Evolutionary conservation across 306 rosid genomes (phyloP), one percentile per base, ranked within the genome.

Genomic region (Castanea mollissima): DNA sequence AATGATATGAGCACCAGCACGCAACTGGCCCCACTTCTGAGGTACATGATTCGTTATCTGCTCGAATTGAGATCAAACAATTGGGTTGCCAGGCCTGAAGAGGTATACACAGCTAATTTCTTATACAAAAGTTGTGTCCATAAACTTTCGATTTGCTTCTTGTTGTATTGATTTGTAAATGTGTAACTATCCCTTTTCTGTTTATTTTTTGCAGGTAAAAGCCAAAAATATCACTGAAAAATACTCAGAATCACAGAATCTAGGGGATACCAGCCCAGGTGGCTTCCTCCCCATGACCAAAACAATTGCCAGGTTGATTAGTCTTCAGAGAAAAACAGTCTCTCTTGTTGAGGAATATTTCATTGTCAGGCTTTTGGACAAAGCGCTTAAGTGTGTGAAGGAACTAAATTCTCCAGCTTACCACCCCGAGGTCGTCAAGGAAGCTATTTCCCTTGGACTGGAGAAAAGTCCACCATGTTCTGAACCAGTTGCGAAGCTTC

Each of bases 51-150:
- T 56, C 97, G 97, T 10, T 85, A 91, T 79, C 46, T 41, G 46
- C 46, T 41, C 2, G 12, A 41, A 8, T 41, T 41, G 46, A 41
- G 46, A 41, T 11, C 85, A 74, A 88, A 88, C 81, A 88, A 83
- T 49, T 94, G 98, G 98, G 84, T 94, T 82, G 97, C 98, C 32
- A 88, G 98, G 80, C 97, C 97, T 4, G 97, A 94, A 80, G 97
- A 94, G 98, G 98, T 94, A 86, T 55, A 29, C 46, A 41, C 7
- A 41, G 46, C 12, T 41, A 41, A 41, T 41, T 41, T 41, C 12
- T 8, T 21, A 21, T 21, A 21, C 49, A n/a, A 31, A 18, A 51
- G 57, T 55, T 41, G 46, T 2, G 46, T 41, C 11, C 1, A 41
- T 41, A 41, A 7, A 41, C 46, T 41, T 41, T 2, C 3, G 3